Evolutionary conservation across 495 filamentous ascomycete genomes (phyloP).

Genomic region (Xylaria cubensis): DNA sequence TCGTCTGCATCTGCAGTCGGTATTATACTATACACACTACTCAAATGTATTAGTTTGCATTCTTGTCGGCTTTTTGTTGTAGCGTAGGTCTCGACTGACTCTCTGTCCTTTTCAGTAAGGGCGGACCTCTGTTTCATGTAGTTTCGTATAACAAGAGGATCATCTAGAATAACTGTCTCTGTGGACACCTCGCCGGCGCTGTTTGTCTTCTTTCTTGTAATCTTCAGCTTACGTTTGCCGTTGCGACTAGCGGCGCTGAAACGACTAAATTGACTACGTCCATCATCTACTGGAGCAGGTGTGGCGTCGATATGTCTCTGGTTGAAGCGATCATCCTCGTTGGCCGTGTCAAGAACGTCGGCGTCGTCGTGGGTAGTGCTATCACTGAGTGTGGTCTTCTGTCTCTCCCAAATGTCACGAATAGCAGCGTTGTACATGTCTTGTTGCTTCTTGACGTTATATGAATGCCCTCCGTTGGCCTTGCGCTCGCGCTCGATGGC

Average conservation of each 20-base stretch:
- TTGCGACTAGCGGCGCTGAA: constrained; percentile 71
- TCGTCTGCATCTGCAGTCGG: constrained; percentile 78
- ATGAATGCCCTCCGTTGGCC: constrained; percentile 91
- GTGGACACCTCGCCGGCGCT: constrained; percentile 66
- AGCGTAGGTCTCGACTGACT: constrained; percentile 53
- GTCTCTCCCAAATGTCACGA: constrained; percentile 85
- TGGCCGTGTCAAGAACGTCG: constrained; percentile 65
- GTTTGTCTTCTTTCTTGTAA: constrained; percentile 69
- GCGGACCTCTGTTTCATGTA: constrained; percentile 61
- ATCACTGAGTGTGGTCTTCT: constrained; percentile 75
- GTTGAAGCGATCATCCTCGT: constrained; percentile 64
- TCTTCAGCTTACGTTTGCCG: constrained; percentile 74
- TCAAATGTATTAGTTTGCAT: constrained; percentile 29
- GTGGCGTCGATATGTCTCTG: constrained; percentile 45
- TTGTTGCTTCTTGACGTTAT: constrained; percentile 94
- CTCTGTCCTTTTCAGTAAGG: constrained; percentile 69
- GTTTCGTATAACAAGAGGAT: constrained; percentile 75
- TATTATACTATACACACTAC: constrained; percentile 55
- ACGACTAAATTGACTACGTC: constrained; percentile 83
- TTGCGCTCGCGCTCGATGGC: constrained; percentile 72
- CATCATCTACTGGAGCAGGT: constrained; percentile 69
- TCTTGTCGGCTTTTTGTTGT: neutral
- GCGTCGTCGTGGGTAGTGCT: constrained; percentile 66
- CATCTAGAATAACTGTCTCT: constrained; percentile 68
- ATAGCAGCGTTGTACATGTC: constrained; percentile 87